These are phyloP conservation scores for Nakazawaea wickerhamii DNA, from an alignment of 805 yeast species.

Conservation along the genomic window DNA sequence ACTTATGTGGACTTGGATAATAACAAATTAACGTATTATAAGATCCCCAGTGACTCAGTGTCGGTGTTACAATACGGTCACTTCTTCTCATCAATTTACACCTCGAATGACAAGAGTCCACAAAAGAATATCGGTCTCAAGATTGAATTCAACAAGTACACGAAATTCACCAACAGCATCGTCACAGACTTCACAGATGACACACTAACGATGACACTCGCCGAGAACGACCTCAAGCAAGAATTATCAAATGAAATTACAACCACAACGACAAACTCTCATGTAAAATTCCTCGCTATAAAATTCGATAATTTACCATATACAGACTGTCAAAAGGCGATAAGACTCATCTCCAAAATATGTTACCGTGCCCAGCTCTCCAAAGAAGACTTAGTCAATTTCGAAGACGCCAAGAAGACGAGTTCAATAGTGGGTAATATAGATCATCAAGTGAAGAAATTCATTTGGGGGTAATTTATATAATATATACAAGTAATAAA, in stretches of 20 bases:
- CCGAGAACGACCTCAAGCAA: not conserved
- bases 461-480: conserved; percentile 30
- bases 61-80: conserved; percentile 26
- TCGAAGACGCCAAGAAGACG: conserved; percentile 29
- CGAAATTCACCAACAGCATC: conserved; percentile 5
- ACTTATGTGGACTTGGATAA: conserved; percentile 18
- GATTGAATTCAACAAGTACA: conserved; percentile 12
- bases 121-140: conserved; percentile 27
- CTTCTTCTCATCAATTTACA: conserved; percentile 17
- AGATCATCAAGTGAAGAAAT: conserved; percentile 30
- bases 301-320: conserved; percentile 18
- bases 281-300: conserved; percentile 13
- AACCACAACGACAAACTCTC: not conserved
- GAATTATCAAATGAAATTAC: not conserved
- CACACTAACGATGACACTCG: not conserved
- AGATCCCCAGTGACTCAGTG: conserved; percentile 18
- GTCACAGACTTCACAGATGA: conserved; percentile 3
- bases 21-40: conserved; percentile 18
- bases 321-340: conserved; percentile 14
- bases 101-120: conserved; percentile 23
- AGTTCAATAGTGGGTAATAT: conserved; percentile 29
- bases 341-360: conserved; percentile 17
- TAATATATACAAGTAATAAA: not conserved
- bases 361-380: conserved; percentile 20
- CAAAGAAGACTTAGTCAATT: conserved; percentile 28